phyloP scores from a whole-genome alignment of 192 early-diverging fungal genomes.

The Diversispora eburnea region DNA sequence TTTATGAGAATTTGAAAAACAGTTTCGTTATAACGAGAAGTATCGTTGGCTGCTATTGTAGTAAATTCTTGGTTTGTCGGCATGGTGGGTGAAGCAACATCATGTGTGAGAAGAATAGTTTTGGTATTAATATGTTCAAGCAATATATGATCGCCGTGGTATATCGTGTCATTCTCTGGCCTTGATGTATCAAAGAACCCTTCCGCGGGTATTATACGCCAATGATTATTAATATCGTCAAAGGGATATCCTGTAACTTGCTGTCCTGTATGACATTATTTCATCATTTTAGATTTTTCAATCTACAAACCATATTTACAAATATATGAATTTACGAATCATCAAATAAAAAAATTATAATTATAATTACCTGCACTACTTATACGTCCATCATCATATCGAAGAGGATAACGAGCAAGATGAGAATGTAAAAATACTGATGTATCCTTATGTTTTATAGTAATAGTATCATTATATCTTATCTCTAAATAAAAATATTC shows the following conservation, averaged over 20 bases:
- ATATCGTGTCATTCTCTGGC: conserved; percentile 42
- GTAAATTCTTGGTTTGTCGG: conserved; percentile 67
- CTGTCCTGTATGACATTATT: conserved; percentile 54
- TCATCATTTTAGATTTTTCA: not conserved
- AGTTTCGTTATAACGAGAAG: conserved; percentile 55
- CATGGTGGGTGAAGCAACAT: conserved; percentile 60
- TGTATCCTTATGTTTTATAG: conserved; percentile 74
- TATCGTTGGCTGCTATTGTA: conserved; percentile 53
- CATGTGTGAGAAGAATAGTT: conserved; percentile 58
- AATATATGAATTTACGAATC: too few species aligned
- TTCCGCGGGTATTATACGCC: conserved; percentile 43
- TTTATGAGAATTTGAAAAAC: conserved; percentile 61
- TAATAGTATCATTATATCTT: conserved; percentile 76
- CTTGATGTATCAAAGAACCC: conserved; percentile 31
- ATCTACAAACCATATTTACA: too few species aligned
- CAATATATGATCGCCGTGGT: conserved; percentile 75
- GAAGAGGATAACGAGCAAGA: conserved; percentile 71
- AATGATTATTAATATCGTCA: conserved; percentile 69
- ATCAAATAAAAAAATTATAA: too few species aligned
- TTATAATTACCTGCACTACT: conserved; percentile 66
- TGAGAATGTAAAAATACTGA: conserved; percentile 79
- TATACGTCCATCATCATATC: conserved; percentile 89
- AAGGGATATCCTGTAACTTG: conserved; percentile 87
- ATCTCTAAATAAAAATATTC: conserved; percentile 53
- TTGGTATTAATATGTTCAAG: conserved; percentile 64